Evolutionary conservation across 805 yeast genomes (phyloP).

Genomic region (Teunomyces tritomae): DNA sequence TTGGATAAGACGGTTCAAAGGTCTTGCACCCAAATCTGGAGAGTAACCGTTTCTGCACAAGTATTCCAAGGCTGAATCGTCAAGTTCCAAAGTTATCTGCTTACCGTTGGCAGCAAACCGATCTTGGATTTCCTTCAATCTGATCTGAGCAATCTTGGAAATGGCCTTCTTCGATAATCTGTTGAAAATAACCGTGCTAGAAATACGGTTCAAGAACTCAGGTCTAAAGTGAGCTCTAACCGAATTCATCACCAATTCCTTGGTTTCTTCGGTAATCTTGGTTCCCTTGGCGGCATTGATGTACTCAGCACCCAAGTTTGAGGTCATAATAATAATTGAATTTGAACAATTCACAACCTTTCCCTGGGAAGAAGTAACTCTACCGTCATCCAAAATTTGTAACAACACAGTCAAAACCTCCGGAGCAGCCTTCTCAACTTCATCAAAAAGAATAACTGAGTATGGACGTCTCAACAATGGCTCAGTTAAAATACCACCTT

Average conservation of each 20-base stretch:
- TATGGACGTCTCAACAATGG: slow-evolving; percentile 89
- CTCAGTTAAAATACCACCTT: slow-evolving; percentile 95
- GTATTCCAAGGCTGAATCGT: slow-evolving; percentile 75
- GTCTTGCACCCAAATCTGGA: slow-evolving; percentile 93
- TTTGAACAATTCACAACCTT: slow-evolving; percentile 91
- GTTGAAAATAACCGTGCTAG: slow-evolving; percentile 91
- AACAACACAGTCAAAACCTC: slow-evolving; percentile 90
- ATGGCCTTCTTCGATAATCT: slow-evolving; percentile 89
- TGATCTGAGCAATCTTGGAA: slow-evolving; percentile 82
- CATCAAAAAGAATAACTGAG: slow-evolving; percentile 94
- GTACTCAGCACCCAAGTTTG: slow-evolving; percentile 93
- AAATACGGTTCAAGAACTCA: slow-evolving; percentile 93
- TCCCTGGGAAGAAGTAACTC: slow-evolving; percentile 92
- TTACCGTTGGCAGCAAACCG: slow-evolving; percentile 86
- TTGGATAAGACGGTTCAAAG: slow-evolving; percentile 89
- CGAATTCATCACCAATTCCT: slow-evolving; percentile 75
- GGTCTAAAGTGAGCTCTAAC: slow-evolving; percentile 93
- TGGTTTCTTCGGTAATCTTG: slow-evolving; percentile 65
- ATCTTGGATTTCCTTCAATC: slow-evolving; percentile 79
- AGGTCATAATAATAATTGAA: slow-evolving; percentile 91
- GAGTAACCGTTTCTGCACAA: slow-evolving; percentile 86
- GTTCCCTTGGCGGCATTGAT: slow-evolving; percentile 66
- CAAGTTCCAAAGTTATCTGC: slow-evolving; percentile 67
- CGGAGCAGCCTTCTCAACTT: slow-evolving; percentile 98
- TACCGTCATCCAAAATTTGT: slow-evolving; percentile 94